A percentile compares a stretch with the other conserved stretches of the same genome.
These are phyloP conservation scores for Penicillium lagena DNA, from an alignment of 495 filamentous ascomycete species.

Conservation along the genomic window DNA sequence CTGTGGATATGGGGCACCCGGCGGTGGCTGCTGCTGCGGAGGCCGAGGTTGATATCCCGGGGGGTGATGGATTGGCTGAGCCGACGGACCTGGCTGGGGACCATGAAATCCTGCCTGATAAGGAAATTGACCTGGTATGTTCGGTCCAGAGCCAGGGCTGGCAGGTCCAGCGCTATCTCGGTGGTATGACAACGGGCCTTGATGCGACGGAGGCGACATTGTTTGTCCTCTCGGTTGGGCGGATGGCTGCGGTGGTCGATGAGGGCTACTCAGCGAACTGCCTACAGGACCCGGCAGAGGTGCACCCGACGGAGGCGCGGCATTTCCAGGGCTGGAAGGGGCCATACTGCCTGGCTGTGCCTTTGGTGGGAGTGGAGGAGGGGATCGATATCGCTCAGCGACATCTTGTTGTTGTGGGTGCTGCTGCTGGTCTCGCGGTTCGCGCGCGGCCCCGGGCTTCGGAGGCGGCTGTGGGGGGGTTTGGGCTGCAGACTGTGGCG, in stretches of 20 bases:
- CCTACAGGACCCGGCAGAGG: background rate
- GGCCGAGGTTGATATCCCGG: conserved; percentile 15
- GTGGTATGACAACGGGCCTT: conserved; percentile 9
- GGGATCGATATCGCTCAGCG: conserved; percentile 23
- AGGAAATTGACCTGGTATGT: conserved; percentile 1
- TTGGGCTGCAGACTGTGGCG: conserved; percentile 13
- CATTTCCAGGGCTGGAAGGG: conserved; percentile 4
- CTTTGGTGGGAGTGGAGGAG: conserved; percentile 37
- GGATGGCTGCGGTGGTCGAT: background rate
- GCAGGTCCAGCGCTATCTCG: conserved; percentile 4
- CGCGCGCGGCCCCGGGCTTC: conserved; percentile 14
- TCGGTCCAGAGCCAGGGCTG: background rate
- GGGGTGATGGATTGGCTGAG: conserved; percentile 6
- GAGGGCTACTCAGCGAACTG: background rate
- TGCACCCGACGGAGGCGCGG: conserved; percentile 11
- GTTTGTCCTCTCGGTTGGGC: conserved; percentile 9
- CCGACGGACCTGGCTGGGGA: background rate
- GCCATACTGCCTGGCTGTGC: conserved; percentile 13
- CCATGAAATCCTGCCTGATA: conserved; percentile 1
- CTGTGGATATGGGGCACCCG: conserved; percentile 10
- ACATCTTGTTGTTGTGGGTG: conserved; percentile 9
- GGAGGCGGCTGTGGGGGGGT: conserved; percentile 35
- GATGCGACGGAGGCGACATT: conserved; percentile 4
- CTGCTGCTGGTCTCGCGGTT: conserved; percentile 5
- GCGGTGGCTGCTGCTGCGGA: conserved; percentile 11